Base-by-base conservation (phyloP, 164 flowering plant genomes). In the Stephania japonica region DNA sequence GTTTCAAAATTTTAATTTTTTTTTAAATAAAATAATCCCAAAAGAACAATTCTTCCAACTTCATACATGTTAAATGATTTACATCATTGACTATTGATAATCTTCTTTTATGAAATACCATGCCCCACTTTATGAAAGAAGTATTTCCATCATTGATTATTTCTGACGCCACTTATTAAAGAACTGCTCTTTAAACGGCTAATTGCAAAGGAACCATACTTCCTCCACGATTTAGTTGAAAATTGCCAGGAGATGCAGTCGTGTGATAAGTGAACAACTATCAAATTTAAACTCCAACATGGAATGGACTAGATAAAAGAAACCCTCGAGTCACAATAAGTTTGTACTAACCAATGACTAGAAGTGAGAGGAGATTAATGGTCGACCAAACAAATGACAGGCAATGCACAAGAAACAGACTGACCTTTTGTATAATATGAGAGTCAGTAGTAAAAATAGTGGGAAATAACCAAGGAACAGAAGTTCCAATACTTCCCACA, bases 401-500 rank as follows among this genome's bases (percentile, higher is more conserved):
- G 53, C 11, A 47, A 47, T 8, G 53, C 53, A 47, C 53, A 47
- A 47, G 53, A 47, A 47, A 47, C 53, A 47, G 9, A 74, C 84
- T 72, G 64, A 93, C 99, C 98, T 93, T 87, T 64, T 78, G 78
- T 76, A 95, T 76, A 73, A 93, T 84, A 26, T 64, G 78, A 72
- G 49, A 76, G 78, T 95, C 98, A 69, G 80, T 70, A 62, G 99
- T 91, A 78, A 91, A 95, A 42, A 91, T n/a, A 42, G 84, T 72
- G 43, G 99, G 98, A 71, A 89, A 87, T 27, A 87, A 75, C 92
- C 88, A 85, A 70, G 98, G 97, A 70, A 91, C 78, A 21, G 78
- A 81, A 65, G 89, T 86, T 73, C 97, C 99, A 75, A 88, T 47
- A 5, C 74, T 65, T 66, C 97, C 98, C 42, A 91, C 73, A 32